Evolutionary conservation across 345 rosid genomes (phyloP).

Genomic region (Pistacia integerrima): DNA sequence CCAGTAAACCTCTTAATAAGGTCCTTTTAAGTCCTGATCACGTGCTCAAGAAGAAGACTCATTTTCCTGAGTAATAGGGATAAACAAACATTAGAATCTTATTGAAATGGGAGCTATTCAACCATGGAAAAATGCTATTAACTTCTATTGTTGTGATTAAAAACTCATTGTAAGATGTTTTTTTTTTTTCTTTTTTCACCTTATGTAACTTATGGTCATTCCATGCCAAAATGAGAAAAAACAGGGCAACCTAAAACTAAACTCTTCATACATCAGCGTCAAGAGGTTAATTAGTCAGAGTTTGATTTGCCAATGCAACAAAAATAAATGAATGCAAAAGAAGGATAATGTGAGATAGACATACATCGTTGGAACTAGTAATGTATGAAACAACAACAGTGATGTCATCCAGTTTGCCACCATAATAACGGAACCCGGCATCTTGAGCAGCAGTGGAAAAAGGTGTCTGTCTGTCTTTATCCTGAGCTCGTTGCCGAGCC

Average conservation of each 20-base stretch:
- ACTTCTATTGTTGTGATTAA: no score
- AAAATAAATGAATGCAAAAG: neutral
- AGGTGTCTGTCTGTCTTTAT: constrained; percentile 89
- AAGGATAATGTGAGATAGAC: constrained; percentile 1
- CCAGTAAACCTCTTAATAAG: neutral
- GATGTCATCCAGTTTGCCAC: constrained; percentile 99
- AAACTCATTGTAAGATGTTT: neutral
- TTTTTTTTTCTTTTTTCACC: neutral
- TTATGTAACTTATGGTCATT: neutral
- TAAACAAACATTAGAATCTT: neutral
- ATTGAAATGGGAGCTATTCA: neutral
- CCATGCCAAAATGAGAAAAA: neutral
- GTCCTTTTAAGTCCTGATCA: neutral
- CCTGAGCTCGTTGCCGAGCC: constrained; percentile 95
- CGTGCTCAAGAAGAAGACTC: constrained; percentile 21
- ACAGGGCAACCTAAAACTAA: neutral
- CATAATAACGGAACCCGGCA: constrained; percentile 96
- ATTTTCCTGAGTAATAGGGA: constrained; percentile 32
- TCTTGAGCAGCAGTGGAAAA: constrained; percentile 98
- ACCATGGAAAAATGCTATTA: neutral
- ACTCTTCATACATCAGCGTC: neutral
- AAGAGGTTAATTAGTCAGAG: neutral
- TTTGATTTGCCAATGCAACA: constrained; percentile 7
- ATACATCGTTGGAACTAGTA: constrained; percentile 48
- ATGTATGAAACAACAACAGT: constrained; percentile 94